phyloP scores from a whole-genome alignment of 257 asterid genomes.

The Leonotis leonurus region DNA sequence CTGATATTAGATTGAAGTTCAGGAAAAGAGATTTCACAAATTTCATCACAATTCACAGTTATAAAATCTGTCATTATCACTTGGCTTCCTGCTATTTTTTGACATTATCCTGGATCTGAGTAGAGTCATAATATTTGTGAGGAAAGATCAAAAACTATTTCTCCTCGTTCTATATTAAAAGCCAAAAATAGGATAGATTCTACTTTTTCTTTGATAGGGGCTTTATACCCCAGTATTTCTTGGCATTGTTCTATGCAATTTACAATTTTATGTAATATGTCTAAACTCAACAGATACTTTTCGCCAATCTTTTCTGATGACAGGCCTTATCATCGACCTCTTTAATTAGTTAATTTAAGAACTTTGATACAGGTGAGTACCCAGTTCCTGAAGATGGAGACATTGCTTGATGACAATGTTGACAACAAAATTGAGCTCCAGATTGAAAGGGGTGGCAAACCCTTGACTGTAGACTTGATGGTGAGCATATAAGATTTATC shows the following conservation, averaged over 20 bases:
- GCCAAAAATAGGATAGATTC: not conserved
- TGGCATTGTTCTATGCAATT: not conserved
- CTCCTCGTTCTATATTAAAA: not conserved
- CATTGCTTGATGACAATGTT: conserved; percentile 82
- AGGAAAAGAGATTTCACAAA: not conserved
- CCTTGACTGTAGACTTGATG: conserved; percentile 62
- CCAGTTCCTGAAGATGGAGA: conserved; percentile 90
- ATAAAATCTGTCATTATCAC: not conserved
- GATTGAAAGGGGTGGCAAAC: conserved; percentile 95
- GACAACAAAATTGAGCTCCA: conserved; percentile 66
- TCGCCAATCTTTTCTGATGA: not conserved
- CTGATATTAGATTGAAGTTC: not conserved
- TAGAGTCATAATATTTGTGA: not conserved
- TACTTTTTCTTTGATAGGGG: not conserved
- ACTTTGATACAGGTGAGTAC: conserved; percentile 69
- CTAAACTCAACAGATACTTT: not conserved
- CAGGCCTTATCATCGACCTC: not conserved
- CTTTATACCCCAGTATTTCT: not conserved
- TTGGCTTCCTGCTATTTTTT: not conserved
- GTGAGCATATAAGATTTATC: conserved; percentile 33
- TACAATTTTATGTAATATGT: conserved; percentile 3
- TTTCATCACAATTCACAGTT: not conserved
- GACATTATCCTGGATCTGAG: not conserved
- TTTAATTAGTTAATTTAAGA: conserved; percentile 14
- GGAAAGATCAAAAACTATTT: not conserved